Evolutionary conservation across 768 basidiomycete species (phyloP), one percentile per base, ranked within the genome.

Genomic region (Suillus tomentosus): DNA sequence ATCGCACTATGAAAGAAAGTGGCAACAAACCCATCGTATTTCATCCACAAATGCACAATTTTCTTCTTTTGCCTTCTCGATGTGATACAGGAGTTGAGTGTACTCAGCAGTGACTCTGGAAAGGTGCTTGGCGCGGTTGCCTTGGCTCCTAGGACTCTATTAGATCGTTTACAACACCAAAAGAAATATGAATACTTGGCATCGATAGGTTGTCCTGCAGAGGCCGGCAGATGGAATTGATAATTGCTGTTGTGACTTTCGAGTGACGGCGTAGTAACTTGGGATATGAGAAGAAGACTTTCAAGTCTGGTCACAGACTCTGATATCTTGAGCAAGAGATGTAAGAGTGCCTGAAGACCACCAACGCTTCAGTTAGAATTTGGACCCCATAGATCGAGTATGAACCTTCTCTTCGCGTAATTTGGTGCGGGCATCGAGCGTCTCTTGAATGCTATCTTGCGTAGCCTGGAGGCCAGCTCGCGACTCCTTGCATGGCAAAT

Each of bases 251-350:
- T 45, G 71, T 77, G 5, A 79, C 60, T 43, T 79, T 78, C 39
- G 78, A 47, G 70, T 67, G 5, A 72, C 56, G 74, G 73, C 37
- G 74, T 69, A 45, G 70, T 74, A 40, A 76, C 78, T 45, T 76
- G 88, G 65, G 63, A 94, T 40, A 76, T 93, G 17, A 89, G 79
- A 19, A 99, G 82, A 27, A 99, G 82, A 6, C 87, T 89, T 74
- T 99, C 97, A 5, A 98, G 84, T 59, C 97, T 88, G 14, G 87
- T 85, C 19, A 96, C 84, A 17, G 93, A 94, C 69, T 99, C 97
- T 34, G 96, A 95, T 54, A 99, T 88, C 76, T 94, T 94, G 66
- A 98, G 84, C 5, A 99, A 83, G 14, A 96, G 82, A 68, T 96
- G 90, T 22, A 99, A 82, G 55, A 96, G 78, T 0, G 91, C 87